Conservation (phyloP, 1,284 basidiomycete genomes). For the Moesziomyces globuligerus region DNA sequence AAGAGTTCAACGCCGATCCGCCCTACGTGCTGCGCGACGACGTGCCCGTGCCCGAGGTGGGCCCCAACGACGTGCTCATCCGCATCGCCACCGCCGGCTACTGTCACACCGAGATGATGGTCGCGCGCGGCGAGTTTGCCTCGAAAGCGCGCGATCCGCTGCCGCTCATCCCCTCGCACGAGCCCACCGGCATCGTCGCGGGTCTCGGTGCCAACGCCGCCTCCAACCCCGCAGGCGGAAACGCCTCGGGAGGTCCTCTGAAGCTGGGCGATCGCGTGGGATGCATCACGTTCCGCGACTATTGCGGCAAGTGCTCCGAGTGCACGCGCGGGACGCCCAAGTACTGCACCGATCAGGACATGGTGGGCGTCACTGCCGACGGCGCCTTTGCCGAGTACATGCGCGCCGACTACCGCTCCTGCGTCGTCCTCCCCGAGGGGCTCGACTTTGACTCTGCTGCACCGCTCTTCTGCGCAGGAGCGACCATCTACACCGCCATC, state of each 20-base stretch:
- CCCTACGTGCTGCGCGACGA: constrained; percentile 34
- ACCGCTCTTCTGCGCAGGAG: constrained; percentile 69
- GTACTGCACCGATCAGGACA: constrained; percentile 46
- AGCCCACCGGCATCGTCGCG: constrained; percentile 52
- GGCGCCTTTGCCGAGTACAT: constrained; percentile 57
- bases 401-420: constrained; percentile 48
- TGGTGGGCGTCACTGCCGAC: constrained; percentile 42
- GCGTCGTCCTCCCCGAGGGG: constrained; percentile 50
- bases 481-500: constrained; percentile 67
- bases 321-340: constrained; percentile 47
- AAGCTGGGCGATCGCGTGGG: constrained; percentile 58
- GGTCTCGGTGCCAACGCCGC: constrained; percentile 16
- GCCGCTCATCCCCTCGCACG: constrained; percentile 45
- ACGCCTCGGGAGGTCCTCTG: constrained; percentile 7
- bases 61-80: constrained; percentile 32
- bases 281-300: constrained; percentile 52
- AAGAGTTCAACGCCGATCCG: constrained; percentile 30
- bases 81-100: constrained; percentile 49
- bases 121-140: constrained; percentile 40
- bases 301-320: constrained; percentile 44
- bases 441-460: constrained; percentile 59
- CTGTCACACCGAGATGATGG: constrained; percentile 56
- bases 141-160: constrained; percentile 31
- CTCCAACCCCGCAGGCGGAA: constrained; percentile 14
- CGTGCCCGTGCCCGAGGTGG: constrained; percentile 19